Base-by-base conservation (phyloP, 148 eudicot genomes). In the Suaeda aralocaspica region DNA sequence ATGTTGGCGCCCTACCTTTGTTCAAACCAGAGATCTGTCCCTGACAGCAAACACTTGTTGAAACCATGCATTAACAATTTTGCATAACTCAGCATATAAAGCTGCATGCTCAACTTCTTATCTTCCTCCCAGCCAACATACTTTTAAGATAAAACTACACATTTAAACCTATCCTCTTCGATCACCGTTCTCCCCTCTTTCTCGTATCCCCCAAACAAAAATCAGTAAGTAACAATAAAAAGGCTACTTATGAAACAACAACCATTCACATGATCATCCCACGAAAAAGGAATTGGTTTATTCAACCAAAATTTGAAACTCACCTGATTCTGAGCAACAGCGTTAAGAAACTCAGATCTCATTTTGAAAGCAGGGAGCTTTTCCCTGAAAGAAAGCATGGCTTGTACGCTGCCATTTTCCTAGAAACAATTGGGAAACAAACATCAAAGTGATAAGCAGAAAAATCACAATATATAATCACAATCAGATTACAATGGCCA, bases 301-400 rank as follows among this genome's bases (percentile, higher is more conserved):
- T 33, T n/a, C 29, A 56, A 14, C 19, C 29, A 33, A 41, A 65
- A 46, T 16, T 18, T 16, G 51, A 59, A 68, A 39, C 67, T 74
- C 24, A 87, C 97, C 97, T 91, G 96, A 84, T 89, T 87, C 52
- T 78, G 57, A 59, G 97, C 87, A 80, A 94, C 97, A 76, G 97
- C 91, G 78, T 89, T 82, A 71, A 94, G 72, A 80, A 94, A 91
- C 70, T 89, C 91, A 42, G 84, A 80, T 77, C 86, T 89, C 71
- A 91, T 81, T 55, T 89, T 87, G 69, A 73, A 84, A 22, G 98
- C 98, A 64, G 97, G 97, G 68, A 91, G 93, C 83, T 89, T 94
- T 59, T 86, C 96, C 77, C 96, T 82, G 77, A 93, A 94, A 42
- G 80, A 77, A 48, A 73, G 74, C 97, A 94, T 87, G 66, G 81